These are phyloP conservation scores for Parathielavia hyrcaniae DNA, from an alignment of 495 filamentous ascomycete species.

Conservation along the genomic window DNA sequence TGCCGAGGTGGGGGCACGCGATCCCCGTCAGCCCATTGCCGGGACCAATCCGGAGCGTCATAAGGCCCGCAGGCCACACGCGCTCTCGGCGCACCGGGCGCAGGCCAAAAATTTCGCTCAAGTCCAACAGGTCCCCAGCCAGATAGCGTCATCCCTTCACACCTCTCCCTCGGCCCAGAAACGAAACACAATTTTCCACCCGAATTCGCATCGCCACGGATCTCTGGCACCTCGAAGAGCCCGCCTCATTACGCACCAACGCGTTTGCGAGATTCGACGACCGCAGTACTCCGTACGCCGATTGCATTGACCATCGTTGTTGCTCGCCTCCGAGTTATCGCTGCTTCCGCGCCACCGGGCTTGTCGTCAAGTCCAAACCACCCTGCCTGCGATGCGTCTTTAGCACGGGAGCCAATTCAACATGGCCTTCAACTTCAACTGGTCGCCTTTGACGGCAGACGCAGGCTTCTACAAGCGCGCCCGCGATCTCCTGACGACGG, in stretches of 20 bases:
- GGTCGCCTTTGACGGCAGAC: slow-evolving; percentile 95
- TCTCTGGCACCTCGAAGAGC: slow-evolving; percentile 4
- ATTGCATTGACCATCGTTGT: neutral
- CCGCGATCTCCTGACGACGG: slow-evolving; percentile 86
- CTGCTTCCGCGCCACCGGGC: slow-evolving; percentile 15
- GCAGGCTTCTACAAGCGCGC: slow-evolving; percentile 84
- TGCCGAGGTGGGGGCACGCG: neutral
- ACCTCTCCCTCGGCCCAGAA: slow-evolving; percentile 12
- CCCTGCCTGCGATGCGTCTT: slow-evolving; percentile 29
- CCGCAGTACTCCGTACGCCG: neutral
- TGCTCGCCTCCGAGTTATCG: slow-evolving; percentile 4
- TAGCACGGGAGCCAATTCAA: slow-evolving; percentile 38
- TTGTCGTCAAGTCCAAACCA: slow-evolving; percentile 17
- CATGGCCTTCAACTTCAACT: slow-evolving; percentile 99
- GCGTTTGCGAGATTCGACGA: neutral
- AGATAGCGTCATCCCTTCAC: slow-evolving; percentile 26
- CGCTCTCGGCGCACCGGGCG: neutral
- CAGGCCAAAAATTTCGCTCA: slow-evolving; percentile 25
- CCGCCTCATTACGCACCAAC: neutral
- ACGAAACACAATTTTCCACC: slow-evolving; percentile 4
- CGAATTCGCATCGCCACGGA: slow-evolving; percentile 6
- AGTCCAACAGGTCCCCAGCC: slow-evolving; percentile 18
- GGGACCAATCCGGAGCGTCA: neutral
- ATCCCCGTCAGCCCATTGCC: slow-evolving; percentile 10
- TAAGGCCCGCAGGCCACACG: neutral